Percentiles rank a stretch among this genome's conserved stretches.
Conservation (phyloP, 805 yeast genomes). For the Saturnispora zaruensis region DNA sequence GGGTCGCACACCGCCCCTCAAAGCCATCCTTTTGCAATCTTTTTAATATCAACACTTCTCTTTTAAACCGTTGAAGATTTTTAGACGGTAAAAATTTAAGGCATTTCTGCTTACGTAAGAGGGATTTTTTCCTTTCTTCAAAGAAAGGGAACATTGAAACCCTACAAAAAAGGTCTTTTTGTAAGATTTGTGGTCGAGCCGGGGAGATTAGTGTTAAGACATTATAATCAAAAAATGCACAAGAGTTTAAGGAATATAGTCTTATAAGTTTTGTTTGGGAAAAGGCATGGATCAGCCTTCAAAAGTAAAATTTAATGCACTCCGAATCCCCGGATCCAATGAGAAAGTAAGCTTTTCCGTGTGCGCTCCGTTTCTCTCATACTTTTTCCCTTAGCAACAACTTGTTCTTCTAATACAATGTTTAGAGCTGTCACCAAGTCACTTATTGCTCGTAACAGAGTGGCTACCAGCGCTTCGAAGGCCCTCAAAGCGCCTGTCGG, state of each 20-base stretch:
- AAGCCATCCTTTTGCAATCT: background rate
- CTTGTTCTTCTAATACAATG: constrained; percentile 14
- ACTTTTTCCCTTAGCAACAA: background rate
- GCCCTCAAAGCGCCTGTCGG: background rate
- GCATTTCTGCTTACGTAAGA: constrained; percentile 3
- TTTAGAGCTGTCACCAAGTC: constrained; percentile 23
- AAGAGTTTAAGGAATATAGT: background rate
- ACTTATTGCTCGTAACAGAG: background rate
- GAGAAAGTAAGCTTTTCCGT: constrained; percentile 11
- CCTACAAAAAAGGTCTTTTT: background rate
- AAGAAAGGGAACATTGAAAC: background rate
- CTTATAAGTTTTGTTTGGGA: background rate
- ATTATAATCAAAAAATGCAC: background rate
- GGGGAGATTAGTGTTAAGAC: background rate
- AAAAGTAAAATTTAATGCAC: background rate
- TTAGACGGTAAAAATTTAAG: background rate
- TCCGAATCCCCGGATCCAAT: constrained; percentile 4
- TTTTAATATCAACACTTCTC: background rate
- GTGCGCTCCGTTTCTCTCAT: constrained; percentile 11
- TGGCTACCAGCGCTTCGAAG: background rate
- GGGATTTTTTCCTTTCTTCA: background rate
- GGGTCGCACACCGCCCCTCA: background rate
- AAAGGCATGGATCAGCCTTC: background rate
- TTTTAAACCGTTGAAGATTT: background rate
- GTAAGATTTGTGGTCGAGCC: background rate